phyloP scores from a whole-genome alignment of 2,329 filamentous ascomycete species.

The Davidsoniella eucalypti region DNA sequence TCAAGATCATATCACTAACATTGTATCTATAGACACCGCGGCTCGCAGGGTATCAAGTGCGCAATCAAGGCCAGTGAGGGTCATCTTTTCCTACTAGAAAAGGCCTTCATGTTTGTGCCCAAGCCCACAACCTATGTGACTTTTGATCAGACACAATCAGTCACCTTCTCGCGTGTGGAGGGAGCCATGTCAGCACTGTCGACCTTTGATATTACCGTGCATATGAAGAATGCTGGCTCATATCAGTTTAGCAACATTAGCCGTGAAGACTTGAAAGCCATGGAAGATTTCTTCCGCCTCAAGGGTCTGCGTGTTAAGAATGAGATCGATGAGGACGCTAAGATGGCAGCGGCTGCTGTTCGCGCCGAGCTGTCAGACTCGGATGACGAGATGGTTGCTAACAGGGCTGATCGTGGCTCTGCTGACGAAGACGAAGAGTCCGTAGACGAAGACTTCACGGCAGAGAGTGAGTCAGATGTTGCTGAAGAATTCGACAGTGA shows the following conservation, averaged over 20 bases:
- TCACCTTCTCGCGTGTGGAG: slow-evolving; percentile 91
- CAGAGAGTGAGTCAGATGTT: slow-evolving; percentile 83
- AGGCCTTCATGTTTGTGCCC: slow-evolving; percentile 97
- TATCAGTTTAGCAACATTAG: slow-evolving; percentile 99
- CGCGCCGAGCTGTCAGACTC: slow-evolving; percentile 69
- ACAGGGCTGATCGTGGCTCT: slow-evolving; percentile 54
- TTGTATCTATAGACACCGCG: slow-evolving; percentile 48
- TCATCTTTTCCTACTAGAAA: slow-evolving; percentile 90
- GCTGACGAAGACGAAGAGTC: slow-evolving; percentile 95
- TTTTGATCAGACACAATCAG: slow-evolving; percentile 78
- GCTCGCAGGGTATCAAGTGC: slow-evolving; percentile 92
- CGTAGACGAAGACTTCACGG: slow-evolving; percentile 88
- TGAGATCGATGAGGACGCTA: slow-evolving; percentile 90
- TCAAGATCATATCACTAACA: background rate
- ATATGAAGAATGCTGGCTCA: slow-evolving; percentile 69
- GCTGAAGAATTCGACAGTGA: slow-evolving; percentile 90
- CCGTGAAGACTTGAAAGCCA: slow-evolving; percentile 84
- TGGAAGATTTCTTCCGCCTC: slow-evolving; percentile 95
- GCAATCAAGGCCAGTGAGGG: slow-evolving; percentile 99
- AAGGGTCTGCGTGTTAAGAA: slow-evolving; percentile 96
- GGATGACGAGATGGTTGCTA: slow-evolving; percentile 57
- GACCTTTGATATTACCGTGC: slow-evolving; percentile 93
- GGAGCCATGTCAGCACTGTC: slow-evolving; percentile 85
- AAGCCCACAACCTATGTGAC: slow-evolving; percentile 96
- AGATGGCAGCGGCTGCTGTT: slow-evolving; percentile 62